These are phyloP conservation scores for Aspergillus caelatus DNA, from an alignment of 2,329 filamentous ascomycete genomes.

Conservation along the genomic window DNA sequence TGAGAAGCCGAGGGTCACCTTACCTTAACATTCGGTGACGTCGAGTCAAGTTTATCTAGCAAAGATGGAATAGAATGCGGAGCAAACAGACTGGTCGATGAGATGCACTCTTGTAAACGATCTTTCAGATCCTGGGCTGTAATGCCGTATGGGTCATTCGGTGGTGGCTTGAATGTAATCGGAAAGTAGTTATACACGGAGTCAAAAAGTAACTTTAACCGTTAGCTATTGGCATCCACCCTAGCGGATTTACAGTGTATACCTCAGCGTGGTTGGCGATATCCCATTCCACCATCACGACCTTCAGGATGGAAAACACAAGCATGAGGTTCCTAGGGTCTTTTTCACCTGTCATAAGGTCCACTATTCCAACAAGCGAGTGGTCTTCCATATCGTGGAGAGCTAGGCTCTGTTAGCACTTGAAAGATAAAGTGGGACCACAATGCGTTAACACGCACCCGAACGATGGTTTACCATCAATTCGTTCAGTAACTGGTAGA, in stretches of 20 bases:
- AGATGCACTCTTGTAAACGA: slow-evolving; percentile 65
- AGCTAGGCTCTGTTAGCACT: slow-evolving; percentile 36
- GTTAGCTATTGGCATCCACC: slow-evolving; percentile 19
- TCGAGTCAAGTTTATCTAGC: slow-evolving; percentile 70
- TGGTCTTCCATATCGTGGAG: slow-evolving; percentile 60
- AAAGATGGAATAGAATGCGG: slow-evolving; percentile 68
- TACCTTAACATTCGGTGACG: slow-evolving; percentile 68
- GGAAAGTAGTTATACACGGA: slow-evolving; percentile 73
- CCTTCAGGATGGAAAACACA: slow-evolving; percentile 67
- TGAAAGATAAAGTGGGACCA: neutral
- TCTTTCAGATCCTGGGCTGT: slow-evolving; percentile 70
- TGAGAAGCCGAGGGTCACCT: slow-evolving; percentile 7
- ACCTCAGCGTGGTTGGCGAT: slow-evolving; percentile 63
- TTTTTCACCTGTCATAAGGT: slow-evolving; percentile 69
- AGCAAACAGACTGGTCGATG: slow-evolving; percentile 65
- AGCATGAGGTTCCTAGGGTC: slow-evolving; percentile 72
- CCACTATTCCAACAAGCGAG: slow-evolving; percentile 63
- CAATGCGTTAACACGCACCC: slow-evolving; percentile 39
- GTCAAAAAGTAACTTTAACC: slow-evolving; percentile 60
- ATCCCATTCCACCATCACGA: slow-evolving; percentile 70
- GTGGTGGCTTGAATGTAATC: slow-evolving; percentile 70
- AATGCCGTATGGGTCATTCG: slow-evolving; percentile 70
- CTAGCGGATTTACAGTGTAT: slow-evolving; percentile 12
- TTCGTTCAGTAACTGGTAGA: slow-evolving; percentile 63
- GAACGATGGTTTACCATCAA: slow-evolving; percentile 64